A percentile compares a stretch with the other conserved stretches of the same genome.
Evolutionary conservation across 345 rosid genomes (phyloP).

Genomic region (Sonneratia caseolaris): DNA sequence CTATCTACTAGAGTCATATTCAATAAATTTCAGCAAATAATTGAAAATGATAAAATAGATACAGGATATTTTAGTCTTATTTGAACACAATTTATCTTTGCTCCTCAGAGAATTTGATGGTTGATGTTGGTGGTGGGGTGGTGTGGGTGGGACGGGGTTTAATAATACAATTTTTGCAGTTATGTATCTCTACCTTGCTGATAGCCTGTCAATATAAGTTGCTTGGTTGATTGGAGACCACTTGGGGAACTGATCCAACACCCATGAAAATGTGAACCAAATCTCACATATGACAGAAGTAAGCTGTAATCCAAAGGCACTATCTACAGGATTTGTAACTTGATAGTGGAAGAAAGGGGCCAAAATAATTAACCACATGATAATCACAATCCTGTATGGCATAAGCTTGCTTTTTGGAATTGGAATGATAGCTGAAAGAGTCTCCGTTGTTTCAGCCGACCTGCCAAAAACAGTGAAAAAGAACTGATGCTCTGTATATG

Average conservation of each 20-base stretch:
- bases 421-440: slow-evolving; percentile 63
- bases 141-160: too few species aligned
- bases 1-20: slow-evolving; percentile 14
- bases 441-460: slow-evolving; percentile 44
- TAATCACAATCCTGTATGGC: slow-evolving; percentile 69
- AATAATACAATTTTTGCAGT: slow-evolving; percentile 30
- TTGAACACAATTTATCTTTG: neutral
- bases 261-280: slow-evolving; percentile 98
- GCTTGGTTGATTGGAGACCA: slow-evolving; percentile 79
- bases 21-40: neutral
- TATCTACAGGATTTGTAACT: slow-evolving; percentile 82
- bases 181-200: slow-evolving; percentile 55
- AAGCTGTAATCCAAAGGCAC: slow-evolving; percentile 74
- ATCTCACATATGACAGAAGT: slow-evolving; percentile 98
- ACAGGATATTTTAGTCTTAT: neutral
- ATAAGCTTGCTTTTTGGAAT: slow-evolving; percentile 53
- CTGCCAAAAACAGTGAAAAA: slow-evolving; percentile 28
- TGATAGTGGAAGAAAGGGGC: slow-evolving; percentile 92
- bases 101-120: slow-evolving; percentile 1
- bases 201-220: slow-evolving; percentile 57
- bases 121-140: slow-evolving; percentile 29
- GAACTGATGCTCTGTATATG: neutral
- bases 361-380: slow-evolving; percentile 67
- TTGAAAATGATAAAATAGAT: neutral
- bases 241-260: slow-evolving; percentile 98